Evolutionary conservation across 352 stramenopile genomes (phyloP).

Genomic region (Phytophthora fragariae): DNA sequence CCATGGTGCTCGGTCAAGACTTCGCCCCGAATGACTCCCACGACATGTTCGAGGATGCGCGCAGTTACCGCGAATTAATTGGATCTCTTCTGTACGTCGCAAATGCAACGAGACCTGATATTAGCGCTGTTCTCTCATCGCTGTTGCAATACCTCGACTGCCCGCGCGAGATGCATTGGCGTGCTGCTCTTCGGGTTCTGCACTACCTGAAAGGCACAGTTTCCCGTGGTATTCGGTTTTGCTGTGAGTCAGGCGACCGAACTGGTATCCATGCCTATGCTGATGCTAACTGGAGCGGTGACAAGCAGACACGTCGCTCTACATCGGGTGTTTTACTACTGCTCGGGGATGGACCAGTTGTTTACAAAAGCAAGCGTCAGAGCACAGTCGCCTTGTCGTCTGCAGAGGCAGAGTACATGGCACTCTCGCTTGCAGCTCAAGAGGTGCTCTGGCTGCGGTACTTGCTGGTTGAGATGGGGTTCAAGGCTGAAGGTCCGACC

Average conservation of each 20-base stretch:
- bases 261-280: neutral
- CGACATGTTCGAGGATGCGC: neutral
- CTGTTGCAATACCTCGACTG: conserved; percentile 25
- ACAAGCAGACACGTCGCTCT: neutral
- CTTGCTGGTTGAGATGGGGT: conserved; percentile 16
- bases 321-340: conserved; percentile 14
- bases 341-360: neutral
- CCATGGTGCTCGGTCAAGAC: conserved; percentile 11
- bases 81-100: conserved; percentile 30
- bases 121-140: neutral
- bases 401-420: conserved; percentile 21
- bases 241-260: neutral
- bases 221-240: neutral
- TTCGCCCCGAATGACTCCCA: neutral
- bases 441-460: conserved; percentile 8
- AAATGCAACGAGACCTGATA: conserved; percentile 31
- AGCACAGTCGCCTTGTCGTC: conserved; percentile 5
- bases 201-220: conserved; percentile 27
- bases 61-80: conserved; percentile 19
- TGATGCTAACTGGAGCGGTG: conserved; percentile 13
- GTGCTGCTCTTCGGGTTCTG: conserved; percentile 3
- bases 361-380: conserved; percentile 16
- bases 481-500: neutral
- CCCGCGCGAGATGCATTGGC: conserved; percentile 27
- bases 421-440: conserved; percentile 5